Evolutionary conservation across 306 rosid genomes (phyloP).

Genomic region (Cicer chorassanicum): DNA sequence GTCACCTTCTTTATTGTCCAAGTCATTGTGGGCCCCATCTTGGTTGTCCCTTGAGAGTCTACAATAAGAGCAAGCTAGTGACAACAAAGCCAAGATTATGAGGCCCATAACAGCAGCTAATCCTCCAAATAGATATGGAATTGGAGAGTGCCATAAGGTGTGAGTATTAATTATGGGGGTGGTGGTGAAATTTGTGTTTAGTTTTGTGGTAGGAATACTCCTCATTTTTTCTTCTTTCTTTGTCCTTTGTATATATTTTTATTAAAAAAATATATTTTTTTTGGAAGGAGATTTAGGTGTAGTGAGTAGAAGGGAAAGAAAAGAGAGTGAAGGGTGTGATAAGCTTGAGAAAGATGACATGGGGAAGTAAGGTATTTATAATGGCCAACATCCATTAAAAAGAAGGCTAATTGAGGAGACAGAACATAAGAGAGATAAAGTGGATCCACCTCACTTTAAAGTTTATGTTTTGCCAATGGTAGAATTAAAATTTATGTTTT

Average conservation of each 20-base stretch:
- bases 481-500: too few relatives aligned
- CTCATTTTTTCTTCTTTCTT: conserved; percentile 52
- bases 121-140: conserved; percentile 86
- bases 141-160: conserved; percentile 80
- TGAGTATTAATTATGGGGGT: background rate
- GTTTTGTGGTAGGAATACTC: conserved; percentile 26
- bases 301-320: background rate
- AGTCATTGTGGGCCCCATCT: conserved; percentile 39
- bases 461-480: too few relatives aligned
- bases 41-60: conserved; percentile 34
- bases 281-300: background rate
- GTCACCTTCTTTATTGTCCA: conserved; percentile 50
- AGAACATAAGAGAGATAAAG: background rate
- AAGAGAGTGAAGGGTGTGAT: conserved; percentile 36
- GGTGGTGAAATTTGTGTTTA: conserved; percentile 1
- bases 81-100: conserved; percentile 61
- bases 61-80: conserved; percentile 75
- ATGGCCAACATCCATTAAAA: conserved; percentile 15
- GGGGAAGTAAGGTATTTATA: conserved; percentile 51
- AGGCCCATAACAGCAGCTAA: conserved; percentile 66
- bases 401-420: background rate
- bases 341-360: conserved; percentile 42
- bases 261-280: background rate
- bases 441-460: background rate
- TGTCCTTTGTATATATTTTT: background rate